Conservation (phyloP, 176 grass and related monocot species). For the Typha latifolia region DNA sequence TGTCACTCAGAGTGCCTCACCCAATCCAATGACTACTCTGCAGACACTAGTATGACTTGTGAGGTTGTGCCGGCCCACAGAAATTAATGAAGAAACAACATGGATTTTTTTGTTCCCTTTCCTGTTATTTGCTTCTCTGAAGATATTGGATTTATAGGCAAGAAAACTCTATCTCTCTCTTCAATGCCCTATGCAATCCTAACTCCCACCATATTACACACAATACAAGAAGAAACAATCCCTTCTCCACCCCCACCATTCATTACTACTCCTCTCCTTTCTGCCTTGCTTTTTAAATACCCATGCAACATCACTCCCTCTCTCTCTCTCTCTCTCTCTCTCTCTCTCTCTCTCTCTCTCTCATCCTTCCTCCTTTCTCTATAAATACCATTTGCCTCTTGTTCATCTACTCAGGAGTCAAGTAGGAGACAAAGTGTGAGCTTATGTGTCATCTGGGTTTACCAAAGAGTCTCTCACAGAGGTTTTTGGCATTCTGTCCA, state of each 20-base stretch:
- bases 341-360: not conserved
- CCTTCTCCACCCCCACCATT: too few species aligned
- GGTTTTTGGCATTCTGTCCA: conserved; percentile 83
- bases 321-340: not conserved
- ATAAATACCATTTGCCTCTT: not conserved
- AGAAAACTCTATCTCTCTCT: not conserved
- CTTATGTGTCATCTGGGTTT: conserved; percentile 33
- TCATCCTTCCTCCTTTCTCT: not conserved
- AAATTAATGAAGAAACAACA: too few species aligned
- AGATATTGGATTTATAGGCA: not conserved
- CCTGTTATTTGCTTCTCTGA: not conserved
- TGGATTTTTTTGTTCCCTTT: not conserved
- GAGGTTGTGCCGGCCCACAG: too few species aligned
- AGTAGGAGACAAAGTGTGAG: conserved; percentile 9
- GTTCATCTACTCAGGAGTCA: not conserved
- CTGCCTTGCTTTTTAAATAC: too few species aligned
- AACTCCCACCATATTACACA: too few species aligned
- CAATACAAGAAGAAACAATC: too few species aligned
- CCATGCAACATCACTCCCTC: not conserved
- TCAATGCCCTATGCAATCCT: too few species aligned
- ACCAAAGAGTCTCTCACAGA: conserved; percentile 51
- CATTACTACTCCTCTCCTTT: too few species aligned
- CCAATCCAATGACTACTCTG: too few species aligned
- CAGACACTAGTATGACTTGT: too few species aligned
- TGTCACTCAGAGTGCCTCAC: too few species aligned